Base-by-base conservation (phyloP, 2,329 filamentous ascomycete genomes). In the Sporothrix luriei region DNA sequence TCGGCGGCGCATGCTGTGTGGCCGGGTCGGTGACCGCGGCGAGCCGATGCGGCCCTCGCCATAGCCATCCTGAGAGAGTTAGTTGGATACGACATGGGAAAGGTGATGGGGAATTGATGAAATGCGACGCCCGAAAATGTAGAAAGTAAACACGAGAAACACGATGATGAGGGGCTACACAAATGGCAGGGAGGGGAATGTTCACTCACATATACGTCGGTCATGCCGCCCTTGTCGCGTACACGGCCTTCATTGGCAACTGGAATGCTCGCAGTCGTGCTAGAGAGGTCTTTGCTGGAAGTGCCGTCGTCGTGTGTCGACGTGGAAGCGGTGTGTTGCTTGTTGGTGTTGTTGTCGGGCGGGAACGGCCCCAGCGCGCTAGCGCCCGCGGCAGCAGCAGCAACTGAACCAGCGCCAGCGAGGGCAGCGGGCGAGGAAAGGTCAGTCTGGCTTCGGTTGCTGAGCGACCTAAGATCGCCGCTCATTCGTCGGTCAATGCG, bases 1-100 rank as follows among this genome's bases (percentile, higher is more conserved):
- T 78, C 94, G 92, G 78, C 94, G 94, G 76, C 94, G 94, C 87
- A 99, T 91, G 84, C 93, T 97, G 77, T 94, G 93, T 76, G 95
- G 94, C 80, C 94, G 90, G 75, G 93, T 97, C 69, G 95, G 95
- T 76, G 95, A 98, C 76, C 91, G 89, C 77, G 94, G 93, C 78
- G 93, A 97, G 78, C 90, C 90, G 78, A 91, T 87, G 77, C 87
- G 92, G 80, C 91, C 92, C 82, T 97, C 93, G 82, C 94, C 94
- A 84, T 89, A 94, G 82, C 93, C 94, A 87, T 97, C 93, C 94
- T 97, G 83, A 49, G 19, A 19, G 21, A 4, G 52, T 54, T 51
- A 54, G 69, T 54, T 13, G 2, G 6, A 10, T 66, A 21, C 11
- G 5, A 64, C 24, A 52, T 26, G 3, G 40, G n/a, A 52, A 54